Percentiles rank a stretch among this genome's conserved stretches.
These are phyloP conservation scores for Tylopilus subfusipes DNA, from an alignment of 768 basidiomycete species.

Conservation along the genomic window DNA sequence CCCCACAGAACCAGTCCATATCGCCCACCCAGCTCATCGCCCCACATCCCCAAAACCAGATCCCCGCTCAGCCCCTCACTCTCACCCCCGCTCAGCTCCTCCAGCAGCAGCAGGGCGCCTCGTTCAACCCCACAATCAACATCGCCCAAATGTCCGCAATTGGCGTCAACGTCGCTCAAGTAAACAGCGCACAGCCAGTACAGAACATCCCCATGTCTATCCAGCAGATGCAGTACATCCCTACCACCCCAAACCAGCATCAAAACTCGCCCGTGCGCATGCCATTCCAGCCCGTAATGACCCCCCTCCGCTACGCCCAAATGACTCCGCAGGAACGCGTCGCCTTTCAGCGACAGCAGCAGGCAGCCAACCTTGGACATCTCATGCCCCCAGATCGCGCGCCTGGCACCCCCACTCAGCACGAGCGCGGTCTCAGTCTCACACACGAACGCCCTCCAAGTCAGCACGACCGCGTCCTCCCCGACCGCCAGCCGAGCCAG, in stretches of 20 bases:
- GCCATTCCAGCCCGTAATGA: slow-evolving; percentile 12
- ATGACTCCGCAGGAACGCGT: slow-evolving; percentile 29
- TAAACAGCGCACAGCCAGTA: slow-evolving; percentile 12
- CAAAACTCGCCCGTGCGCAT: slow-evolving; percentile 25
- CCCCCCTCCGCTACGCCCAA: slow-evolving; percentile 27
- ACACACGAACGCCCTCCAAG: slow-evolving; percentile 24
- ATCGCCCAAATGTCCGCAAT: slow-evolving; percentile 4
- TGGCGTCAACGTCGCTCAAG: not conserved
- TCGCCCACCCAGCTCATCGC: slow-evolving; percentile 29
- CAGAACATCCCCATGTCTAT: slow-evolving; percentile 11
- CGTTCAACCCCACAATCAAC: slow-evolving; percentile 3
- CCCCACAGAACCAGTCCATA: slow-evolving; percentile 19
- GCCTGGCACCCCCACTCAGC: slow-evolving; percentile 17
- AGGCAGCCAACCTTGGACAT: slow-evolving; percentile 9
- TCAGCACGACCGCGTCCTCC: slow-evolving; percentile 20
- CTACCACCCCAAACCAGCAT: slow-evolving; percentile 14
- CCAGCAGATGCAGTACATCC: slow-evolving; percentile 22
- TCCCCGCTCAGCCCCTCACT: slow-evolving; percentile 18
- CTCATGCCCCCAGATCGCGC: slow-evolving; percentile 14
- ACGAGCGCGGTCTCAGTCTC: slow-evolving; percentile 19
- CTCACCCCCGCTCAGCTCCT: slow-evolving; percentile 38
- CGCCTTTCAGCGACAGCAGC: slow-evolving; percentile 30
- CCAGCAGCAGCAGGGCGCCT: slow-evolving; percentile 31
- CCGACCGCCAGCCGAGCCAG: slow-evolving; percentile 21
- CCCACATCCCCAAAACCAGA: slow-evolving; percentile 8